Base-by-base conservation (phyloP, 1,139 yeast genomes). In the Zygosaccharomyces pseudobailii region DNA sequence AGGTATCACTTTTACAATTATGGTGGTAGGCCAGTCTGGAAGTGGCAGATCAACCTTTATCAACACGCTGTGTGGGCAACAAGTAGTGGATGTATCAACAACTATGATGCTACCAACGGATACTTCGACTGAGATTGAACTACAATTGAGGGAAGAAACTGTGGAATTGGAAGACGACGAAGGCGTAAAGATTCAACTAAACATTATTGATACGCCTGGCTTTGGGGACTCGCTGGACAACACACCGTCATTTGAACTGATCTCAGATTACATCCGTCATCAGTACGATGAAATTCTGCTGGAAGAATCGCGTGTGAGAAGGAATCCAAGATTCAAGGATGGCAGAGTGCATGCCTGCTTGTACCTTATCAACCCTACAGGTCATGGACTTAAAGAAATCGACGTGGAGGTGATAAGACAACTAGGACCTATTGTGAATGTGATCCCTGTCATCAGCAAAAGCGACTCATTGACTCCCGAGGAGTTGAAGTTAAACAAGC, bases 41-140 rank as follows among this genome's bases (percentile, higher is more conserved):
- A 74, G 83, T 6, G 96, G 96, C 2, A 84, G 94, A 65, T 79
- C 95, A 2, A 82, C 95, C 0, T 87, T 89, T 59, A 75, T 89
- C 55, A 87, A 88, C 70, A 83, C 95, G 40, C 71, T 90, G 47
- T 90, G 97, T 71, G 96, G 95, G 40, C 95, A 92, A 54, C 82
- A 85, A 56, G 84, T 82, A 33, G 83, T 82, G 31, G 80, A 73
- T 42, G 68, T 73, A 1, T 72, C 80, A 0, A 69, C 76, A 1
- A 71, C 79, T 8, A 60, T 71, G 31, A 70, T 75, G 51, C 60
- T 74, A 20, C 78, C 79, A 2, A 68, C 71, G 0, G 73, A 76
- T 49, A 71, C 66, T 13, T 65, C 75, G 6, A 63, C 71, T 1
- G 76, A 71, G 45, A 66, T 77, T 40, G 79, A 74, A 32, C 61